Conservation (phyloP, 1,284 basidiomycete species). For the Anthracocystis setariae region DNA sequence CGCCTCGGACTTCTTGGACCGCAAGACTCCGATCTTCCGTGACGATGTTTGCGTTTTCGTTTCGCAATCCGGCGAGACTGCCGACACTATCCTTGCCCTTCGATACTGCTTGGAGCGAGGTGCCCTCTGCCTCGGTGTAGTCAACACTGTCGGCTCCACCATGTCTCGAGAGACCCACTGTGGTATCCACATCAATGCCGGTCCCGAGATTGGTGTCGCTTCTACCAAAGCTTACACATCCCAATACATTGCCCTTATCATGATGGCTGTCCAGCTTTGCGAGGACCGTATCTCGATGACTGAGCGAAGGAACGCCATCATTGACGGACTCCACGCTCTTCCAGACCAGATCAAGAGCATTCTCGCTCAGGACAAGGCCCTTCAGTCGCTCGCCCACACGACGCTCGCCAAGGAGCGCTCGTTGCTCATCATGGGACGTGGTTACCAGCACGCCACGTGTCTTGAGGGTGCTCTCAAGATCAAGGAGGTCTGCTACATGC, state of each 20-base stretch:
- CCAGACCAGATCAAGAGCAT: constrained; percentile 90
- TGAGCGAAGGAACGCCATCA: constrained; percentile 89
- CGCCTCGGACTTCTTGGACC: constrained; percentile 97
- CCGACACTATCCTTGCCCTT: constrained; percentile 95
- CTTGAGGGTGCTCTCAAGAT: constrained; percentile 99
- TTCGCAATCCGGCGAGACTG: constrained; percentile 97
- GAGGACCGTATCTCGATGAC: constrained; percentile 95
- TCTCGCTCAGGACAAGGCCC: constrained; percentile 80
- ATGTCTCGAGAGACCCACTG: constrained; percentile 98
- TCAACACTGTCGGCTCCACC: constrained; percentile 98
- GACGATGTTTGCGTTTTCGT: constrained; percentile 98
- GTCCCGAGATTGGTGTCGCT: constrained; percentile 98
- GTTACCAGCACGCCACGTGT: constrained; percentile 97
- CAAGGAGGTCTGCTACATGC: constrained; percentile 84
- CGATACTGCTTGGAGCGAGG: constrained; percentile 96
- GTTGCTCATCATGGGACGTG: constrained; percentile 95
- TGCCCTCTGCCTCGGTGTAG: constrained; percentile 90
- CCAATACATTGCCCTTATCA: constrained; percentile 96
- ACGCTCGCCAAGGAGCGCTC: constrained; percentile 84
- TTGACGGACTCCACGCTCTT: constrained; percentile 88
- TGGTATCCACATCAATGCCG: constrained; percentile 99
- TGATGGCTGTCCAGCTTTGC: constrained; percentile 97
- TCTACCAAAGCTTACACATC: constrained; percentile 99
- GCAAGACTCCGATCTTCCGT: constrained; percentile 98
- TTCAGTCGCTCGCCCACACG: constrained; percentile 84